Evolutionary conservation across 1,139 yeast species (phyloP), one percentile per base, ranked within the genome.

Genomic region (Eremothecium coryli): DNA sequence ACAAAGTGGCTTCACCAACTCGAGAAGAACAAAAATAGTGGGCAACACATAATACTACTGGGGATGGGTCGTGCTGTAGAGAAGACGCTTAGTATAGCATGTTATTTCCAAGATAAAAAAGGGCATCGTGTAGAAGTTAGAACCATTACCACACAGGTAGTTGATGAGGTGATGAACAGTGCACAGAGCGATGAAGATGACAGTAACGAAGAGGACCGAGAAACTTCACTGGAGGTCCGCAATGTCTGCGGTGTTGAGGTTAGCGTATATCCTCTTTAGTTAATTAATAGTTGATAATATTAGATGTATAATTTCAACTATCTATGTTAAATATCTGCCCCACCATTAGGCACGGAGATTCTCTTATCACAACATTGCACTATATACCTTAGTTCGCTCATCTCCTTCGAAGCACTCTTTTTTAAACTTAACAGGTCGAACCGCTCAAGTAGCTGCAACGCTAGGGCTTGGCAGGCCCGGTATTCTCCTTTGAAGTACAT

Each of bases 11-110:
- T 78, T 18, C 52, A 54, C 21, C 52, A 54, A 16, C 41, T 58
- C 16, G 40, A 42, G 10, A 65, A 64, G 41, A 65, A 60, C 38
- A 21, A 22, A 17, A 26, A 32, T 8, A 58, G 63, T 22, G 60
- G 64, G 2, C 54, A 64, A 26, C 70, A 62, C 47, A 60, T 79
- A 11, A 62, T 68, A 0, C 67, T 80, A 2, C 61, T 72, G 41
- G 90, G 85, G 0, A 77, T 79, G 84, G 88, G 88, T 2, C 69
- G 66, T 35, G 68, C 82, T 5, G 70, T 76, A 4, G 71, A 65
- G 31, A 76, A 70, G 48, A 68, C 77, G 0, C 40, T 76, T 8
- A 58, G 71, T 9, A 43, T 78, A 1, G 84, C 71, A 0, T 50
- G 72, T 18, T 65, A 69, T 41, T 77, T 71, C 49, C 68, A 70